Evolutionary conservation across 108 stramenopile genomes (phyloP).

Genomic region (Bacterosira constricta): DNA sequence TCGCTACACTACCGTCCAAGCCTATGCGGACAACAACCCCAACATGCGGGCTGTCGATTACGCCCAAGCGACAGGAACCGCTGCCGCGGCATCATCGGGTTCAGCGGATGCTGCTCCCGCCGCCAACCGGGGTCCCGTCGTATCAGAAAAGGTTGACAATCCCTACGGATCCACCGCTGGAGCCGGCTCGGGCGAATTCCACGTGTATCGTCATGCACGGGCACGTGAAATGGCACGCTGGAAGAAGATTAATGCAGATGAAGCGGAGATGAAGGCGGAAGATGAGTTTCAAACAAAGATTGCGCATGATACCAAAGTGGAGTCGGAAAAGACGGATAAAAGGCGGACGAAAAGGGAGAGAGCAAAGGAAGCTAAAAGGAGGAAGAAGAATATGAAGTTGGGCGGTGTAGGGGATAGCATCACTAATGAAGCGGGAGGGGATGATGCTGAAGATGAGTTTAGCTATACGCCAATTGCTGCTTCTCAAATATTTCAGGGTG

Average conservation of each 20-base stretch:
- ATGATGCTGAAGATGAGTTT: conserved; percentile 41
- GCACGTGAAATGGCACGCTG: conserved; percentile 79
- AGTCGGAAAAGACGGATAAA: conserved; percentile 64
- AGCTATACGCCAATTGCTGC: conserved; percentile 43
- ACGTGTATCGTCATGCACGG: conserved; percentile 90
- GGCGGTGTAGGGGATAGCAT: conserved; percentile 52
- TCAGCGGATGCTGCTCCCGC: conserved; percentile 3
- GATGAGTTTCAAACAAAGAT: conserved; percentile 55
- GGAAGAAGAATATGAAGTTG: conserved; percentile 75
- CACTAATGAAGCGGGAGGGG: background rate
- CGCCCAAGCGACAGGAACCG: conserved; percentile 72
- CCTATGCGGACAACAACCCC: conserved; percentile 80
- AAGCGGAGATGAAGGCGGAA: conserved; percentile 51
- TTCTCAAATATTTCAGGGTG: background rate
- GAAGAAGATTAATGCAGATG: conserved; percentile 62
- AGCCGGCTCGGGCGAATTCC: conserved; percentile 89
- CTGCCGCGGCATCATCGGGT: background rate
- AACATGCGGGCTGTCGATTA: conserved; percentile 74
- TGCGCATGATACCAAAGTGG: conserved; percentile 26
- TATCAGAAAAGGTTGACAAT: conserved; percentile 87
- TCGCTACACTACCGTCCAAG: conserved; percentile 87
- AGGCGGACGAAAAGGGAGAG: conserved; percentile 75
- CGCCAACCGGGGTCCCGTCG: conserved; percentile 43
- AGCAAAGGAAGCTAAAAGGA: conserved; percentile 83
- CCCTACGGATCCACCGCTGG: conserved; percentile 90